Evolutionary conservation across 1,139 yeast genomes (phyloP).

Genomic region (Geotrichum aggregatum): DNA sequence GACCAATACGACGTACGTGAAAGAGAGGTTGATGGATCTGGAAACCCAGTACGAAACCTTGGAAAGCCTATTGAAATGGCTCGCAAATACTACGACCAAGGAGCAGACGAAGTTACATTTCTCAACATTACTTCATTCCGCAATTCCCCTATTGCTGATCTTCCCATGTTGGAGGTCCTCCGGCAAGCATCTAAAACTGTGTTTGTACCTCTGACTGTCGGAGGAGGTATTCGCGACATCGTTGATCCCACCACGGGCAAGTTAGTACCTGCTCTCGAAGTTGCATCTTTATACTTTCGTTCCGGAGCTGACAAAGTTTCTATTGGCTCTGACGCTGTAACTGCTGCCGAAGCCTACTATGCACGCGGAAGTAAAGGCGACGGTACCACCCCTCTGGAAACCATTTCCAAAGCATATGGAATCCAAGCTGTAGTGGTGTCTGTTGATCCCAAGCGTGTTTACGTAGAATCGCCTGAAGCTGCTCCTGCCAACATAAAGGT

Average conservation of each 20-base stretch:
- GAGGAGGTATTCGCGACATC: slow-evolving; percentile 93
- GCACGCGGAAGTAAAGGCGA: slow-evolving; percentile 52
- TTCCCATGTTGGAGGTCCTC: slow-evolving; percentile 91
- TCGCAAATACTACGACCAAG: slow-evolving; percentile 80
- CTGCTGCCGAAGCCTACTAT: slow-evolving; percentile 79
- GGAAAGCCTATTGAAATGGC: slow-evolving; percentile 97
- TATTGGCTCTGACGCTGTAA: slow-evolving; percentile 95
- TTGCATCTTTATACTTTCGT: slow-evolving; percentile 83
- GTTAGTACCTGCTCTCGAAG: slow-evolving; percentile 74
- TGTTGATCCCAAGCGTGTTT: slow-evolving; percentile 88
- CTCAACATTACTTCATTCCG: slow-evolving; percentile 92
- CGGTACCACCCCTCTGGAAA: slow-evolving; percentile 84
- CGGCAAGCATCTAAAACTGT: slow-evolving; percentile 79
- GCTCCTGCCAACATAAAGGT: slow-evolving; percentile 54
- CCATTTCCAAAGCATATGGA: slow-evolving; percentile 87
- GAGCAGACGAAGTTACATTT: slow-evolving; percentile 95
- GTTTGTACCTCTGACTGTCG: slow-evolving; percentile 94
- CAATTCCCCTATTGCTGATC: slow-evolving; percentile 83
- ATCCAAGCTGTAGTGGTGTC: slow-evolving; percentile 95
- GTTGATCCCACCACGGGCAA: slow-evolving; percentile 72
- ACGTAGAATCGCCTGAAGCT: slow-evolving; percentile 58
- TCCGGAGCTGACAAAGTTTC: slow-evolving; percentile 98
- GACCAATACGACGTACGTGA: slow-evolving; percentile 97
- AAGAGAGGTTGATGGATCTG: slow-evolving; percentile 45
- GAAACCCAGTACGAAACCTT: slow-evolving; percentile 67